These are phyloP conservation scores for Pestalotiopsis sp. DNA, from an alignment of 2,329 filamentous ascomycete genomes.

Conservation along the genomic window DNA sequence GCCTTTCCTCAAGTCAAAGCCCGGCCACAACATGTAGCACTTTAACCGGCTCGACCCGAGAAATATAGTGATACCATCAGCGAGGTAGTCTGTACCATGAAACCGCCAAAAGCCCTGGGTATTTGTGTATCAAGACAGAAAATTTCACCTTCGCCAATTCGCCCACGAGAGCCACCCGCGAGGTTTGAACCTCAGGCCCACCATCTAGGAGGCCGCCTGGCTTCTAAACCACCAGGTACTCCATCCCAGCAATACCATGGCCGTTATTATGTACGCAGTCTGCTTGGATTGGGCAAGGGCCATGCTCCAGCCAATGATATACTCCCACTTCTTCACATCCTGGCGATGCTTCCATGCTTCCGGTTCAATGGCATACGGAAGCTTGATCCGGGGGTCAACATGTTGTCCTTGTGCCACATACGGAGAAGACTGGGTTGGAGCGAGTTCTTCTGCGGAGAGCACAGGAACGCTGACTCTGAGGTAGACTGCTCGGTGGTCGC, in stretches of 20 bases:
- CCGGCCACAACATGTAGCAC: no score
- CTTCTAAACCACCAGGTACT: slow-evolving; percentile 45
- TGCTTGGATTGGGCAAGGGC: slow-evolving; percentile 56
- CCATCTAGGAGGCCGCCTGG: slow-evolving; percentile 22
- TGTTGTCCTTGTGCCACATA: slow-evolving; percentile 14
- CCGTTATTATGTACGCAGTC: slow-evolving; percentile 47
- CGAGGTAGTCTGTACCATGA: background rate
- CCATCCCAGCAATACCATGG: slow-evolving; percentile 41
- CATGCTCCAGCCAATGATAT: slow-evolving; percentile 54
- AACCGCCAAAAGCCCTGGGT: background rate
- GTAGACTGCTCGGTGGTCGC: slow-evolving; percentile 85
- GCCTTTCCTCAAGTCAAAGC: no score
- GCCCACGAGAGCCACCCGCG: background rate
- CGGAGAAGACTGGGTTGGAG: slow-evolving; percentile 27
- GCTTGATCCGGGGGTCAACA: slow-evolving; percentile 28
- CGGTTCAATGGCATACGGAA: slow-evolving; percentile 55
- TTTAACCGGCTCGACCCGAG: background rate
- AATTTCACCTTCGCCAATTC: background rate
- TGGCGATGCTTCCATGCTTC: slow-evolving; percentile 54
- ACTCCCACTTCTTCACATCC: slow-evolving; percentile 31
- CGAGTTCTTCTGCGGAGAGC: slow-evolving; percentile 41
- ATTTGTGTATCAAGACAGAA: background rate
- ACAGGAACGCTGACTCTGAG: slow-evolving; percentile 70
- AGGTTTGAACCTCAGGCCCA: slow-evolving; percentile 1
- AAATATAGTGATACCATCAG: background rate